A percentile compares a stretch with the other conserved stretches of the same genome.
Conservation (phyloP, 2,329 filamentous ascomycete genomes). For the Rhynchosporium agropyri region DNA sequence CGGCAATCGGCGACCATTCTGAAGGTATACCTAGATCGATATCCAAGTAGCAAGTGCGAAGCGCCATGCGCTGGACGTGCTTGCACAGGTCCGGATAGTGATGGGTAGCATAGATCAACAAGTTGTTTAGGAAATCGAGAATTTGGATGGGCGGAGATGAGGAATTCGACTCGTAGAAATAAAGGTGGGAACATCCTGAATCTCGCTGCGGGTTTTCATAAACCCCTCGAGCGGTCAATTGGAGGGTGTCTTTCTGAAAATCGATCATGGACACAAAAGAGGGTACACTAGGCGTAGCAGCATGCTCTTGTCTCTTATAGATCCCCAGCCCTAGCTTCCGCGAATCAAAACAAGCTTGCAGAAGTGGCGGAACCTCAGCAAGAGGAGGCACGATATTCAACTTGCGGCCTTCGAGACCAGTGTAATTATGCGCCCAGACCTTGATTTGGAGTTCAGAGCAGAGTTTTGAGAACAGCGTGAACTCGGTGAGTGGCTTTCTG, state of each 20-base stretch:
- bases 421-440: neutral
- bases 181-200: neutral
- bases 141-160: neutral
- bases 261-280: neutral
- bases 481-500: neutral
- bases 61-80: neutral
- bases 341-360: constrained; percentile 8
- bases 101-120: neutral
- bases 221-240: neutral
- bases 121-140: neutral
- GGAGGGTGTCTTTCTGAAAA: neutral
- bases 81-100: neutral
- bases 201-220: neutral
- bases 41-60: neutral
- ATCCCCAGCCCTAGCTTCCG: neutral
- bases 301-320: neutral
- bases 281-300: neutral
- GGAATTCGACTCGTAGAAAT: neutral
- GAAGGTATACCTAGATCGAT: no score
- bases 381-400: neutral
- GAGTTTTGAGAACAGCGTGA: constrained; percentile 10
- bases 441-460: neutral
- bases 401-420: neutral
- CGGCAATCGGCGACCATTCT: no score
- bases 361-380: neutral